Evolutionary conservation across 2,329 filamentous ascomycete genomes (phyloP).

Genomic region (Claviceps digitariae): DNA sequence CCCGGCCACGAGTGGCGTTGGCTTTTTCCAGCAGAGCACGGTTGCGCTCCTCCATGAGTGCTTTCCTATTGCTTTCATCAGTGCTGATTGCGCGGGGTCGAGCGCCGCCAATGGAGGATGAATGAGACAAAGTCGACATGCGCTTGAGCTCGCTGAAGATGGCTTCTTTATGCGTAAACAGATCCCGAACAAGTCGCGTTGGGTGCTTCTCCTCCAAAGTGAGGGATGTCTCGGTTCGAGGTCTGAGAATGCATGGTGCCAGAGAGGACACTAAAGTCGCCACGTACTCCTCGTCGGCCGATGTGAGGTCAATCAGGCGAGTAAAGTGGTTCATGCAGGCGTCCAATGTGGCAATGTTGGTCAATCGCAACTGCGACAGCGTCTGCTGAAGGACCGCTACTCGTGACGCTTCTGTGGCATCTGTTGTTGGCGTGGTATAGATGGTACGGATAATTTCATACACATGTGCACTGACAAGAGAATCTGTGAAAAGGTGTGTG

Average conservation of each 20-base stretch:
- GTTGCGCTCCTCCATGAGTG: constrained; percentile 86
- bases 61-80: constrained; percentile 88
- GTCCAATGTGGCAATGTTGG: constrained; percentile 97
- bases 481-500: constrained; percentile 46
- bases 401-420: constrained; percentile 63
- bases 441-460: constrained; percentile 99
- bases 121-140: constrained; percentile 56
- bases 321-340: constrained; percentile 98
- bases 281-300: constrained; percentile 80
- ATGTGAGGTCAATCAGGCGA: constrained; percentile 88
- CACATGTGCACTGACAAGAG: constrained; percentile 93
- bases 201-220: constrained; percentile 94
- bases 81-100: constrained; percentile 82
- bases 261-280: constrained; percentile 58
- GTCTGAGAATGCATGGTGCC: constrained; percentile 77
- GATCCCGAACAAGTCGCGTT: constrained; percentile 77
- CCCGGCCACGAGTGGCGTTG: constrained; percentile 53
- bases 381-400: constrained; percentile 91
- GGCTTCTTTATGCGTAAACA: constrained; percentile 85
- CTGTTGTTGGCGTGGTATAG: constrained; percentile 69
- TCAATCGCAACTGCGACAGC: constrained; percentile 81
- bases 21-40: constrained; percentile 62
- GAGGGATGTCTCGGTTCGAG: constrained; percentile 73
- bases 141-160: constrained; percentile 96
- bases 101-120: constrained; percentile 39